Evolutionary conservation across 208 protist genomes (phyloP).

Genomic region (Acanthamoeba triangularis): DNA sequence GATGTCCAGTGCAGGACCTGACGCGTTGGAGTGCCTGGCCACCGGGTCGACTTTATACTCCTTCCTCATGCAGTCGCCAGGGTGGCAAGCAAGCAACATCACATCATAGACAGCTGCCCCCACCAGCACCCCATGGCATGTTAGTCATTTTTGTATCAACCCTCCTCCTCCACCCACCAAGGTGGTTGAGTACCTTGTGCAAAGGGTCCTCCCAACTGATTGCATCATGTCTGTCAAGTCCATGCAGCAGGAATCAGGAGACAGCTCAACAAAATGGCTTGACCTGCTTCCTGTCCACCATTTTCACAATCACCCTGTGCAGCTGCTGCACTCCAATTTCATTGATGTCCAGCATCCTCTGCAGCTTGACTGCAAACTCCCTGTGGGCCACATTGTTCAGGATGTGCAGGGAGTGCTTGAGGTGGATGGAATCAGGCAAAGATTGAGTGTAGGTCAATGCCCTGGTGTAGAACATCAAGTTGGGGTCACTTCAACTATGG

Average conservation of each 20-base stretch:
- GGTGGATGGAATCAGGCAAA: background rate
- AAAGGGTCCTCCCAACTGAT: constrained; percentile 48
- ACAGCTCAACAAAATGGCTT: constrained; percentile 61
- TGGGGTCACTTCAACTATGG: constrained; percentile 17
- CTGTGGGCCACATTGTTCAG: constrained; percentile 54
- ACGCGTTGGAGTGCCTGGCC: constrained; percentile 1
- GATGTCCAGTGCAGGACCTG: background rate
- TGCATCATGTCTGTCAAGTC: background rate
- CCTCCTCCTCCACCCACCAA: background rate
- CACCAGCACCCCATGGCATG: background rate
- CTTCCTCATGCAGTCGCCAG: constrained; percentile 59
- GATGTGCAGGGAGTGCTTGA: constrained; percentile 53
- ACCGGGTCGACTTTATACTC: constrained; percentile 36
- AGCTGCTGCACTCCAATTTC: constrained; percentile 11
- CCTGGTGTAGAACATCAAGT: constrained; percentile 74
- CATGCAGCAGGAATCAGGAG: constrained; percentile 37
- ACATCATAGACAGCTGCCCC: constrained; percentile 47
- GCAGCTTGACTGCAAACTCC: constrained; percentile 49
- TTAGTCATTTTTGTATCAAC: constrained; percentile 7
- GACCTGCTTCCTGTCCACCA: constrained; percentile 42
- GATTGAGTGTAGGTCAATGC: constrained; percentile 64
- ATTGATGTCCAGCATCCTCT: constrained; percentile 13
- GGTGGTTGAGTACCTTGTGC: constrained; percentile 53
- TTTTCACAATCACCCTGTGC: background rate
- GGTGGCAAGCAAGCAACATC: constrained; percentile 30